Conservation (phyloP, 306 rosid species). For the Castanea mollissima region DNA sequence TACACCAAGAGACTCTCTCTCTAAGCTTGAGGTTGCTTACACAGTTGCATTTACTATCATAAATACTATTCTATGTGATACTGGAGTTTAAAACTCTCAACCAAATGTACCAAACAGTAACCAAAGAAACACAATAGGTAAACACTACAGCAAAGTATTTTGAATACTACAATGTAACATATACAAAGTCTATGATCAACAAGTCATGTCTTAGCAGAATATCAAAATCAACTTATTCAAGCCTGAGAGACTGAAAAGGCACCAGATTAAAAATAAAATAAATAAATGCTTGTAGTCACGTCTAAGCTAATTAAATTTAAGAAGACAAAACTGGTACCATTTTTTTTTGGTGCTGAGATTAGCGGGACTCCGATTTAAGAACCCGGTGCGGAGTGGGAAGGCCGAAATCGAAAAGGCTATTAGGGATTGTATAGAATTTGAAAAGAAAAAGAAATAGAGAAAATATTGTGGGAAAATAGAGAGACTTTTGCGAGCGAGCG, state of each 20-base stretch:
- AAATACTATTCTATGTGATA: background rate
- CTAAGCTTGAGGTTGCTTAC: background rate
- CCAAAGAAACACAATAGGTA: background rate
- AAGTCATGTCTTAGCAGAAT: background rate
- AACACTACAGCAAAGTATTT: background rate
- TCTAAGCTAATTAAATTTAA: background rate
- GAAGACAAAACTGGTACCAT: constrained; percentile 23
- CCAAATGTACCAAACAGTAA: background rate
- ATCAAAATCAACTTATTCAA: constrained; percentile 12
- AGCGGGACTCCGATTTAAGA: background rate
- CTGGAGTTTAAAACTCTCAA: background rate
- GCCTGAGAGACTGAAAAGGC: constrained; percentile 36
- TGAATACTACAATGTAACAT: background rate
- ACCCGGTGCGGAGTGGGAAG: background rate
- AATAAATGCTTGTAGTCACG: background rate
- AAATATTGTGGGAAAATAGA: no score
- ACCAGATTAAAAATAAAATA: background rate
- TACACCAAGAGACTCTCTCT: background rate
- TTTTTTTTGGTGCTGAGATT: background rate
- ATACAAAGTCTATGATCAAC: constrained; percentile 14
- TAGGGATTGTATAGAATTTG: background rate
- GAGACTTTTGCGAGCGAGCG: no score
- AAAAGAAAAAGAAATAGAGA: no score
- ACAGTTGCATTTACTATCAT: background rate
- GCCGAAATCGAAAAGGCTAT: background rate